Conservation (phyloP, 768 basidiomycete species). For the Kwoniella mangroviensis region DNA sequence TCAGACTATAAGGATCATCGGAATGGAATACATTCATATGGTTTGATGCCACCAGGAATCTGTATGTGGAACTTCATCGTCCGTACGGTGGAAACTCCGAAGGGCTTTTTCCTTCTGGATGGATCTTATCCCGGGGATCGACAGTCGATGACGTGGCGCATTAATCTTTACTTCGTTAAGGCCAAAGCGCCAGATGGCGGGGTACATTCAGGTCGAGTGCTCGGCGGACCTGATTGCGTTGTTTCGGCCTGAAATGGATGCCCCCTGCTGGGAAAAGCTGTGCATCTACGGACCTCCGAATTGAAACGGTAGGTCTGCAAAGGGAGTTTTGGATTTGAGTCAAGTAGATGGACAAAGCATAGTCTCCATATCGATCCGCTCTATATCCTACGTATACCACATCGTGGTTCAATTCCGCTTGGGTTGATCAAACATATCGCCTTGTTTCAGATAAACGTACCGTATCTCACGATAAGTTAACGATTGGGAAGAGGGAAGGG, state of each 20-base stretch:
- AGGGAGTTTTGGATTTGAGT: neutral
- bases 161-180: neutral
- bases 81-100: too few relatives aligned
- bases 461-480: neutral
- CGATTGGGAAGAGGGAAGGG: too few relatives aligned
- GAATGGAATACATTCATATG: neutral
- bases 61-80: too few relatives aligned
- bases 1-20: too few relatives aligned
- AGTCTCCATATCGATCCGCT: neutral
- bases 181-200: neutral
- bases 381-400: neutral
- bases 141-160: neutral
- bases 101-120: too few relatives aligned
- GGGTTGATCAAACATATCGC: neutral
- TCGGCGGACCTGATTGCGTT: neutral
- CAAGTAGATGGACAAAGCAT: too few relatives aligned
- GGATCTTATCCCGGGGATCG: neutral
- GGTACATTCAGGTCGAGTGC: neutral
- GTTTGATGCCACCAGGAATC: constrained; percentile 9
- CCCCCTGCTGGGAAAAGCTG: neutral
- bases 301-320: neutral
- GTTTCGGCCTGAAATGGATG: neutral
- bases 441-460: neutral
- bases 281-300: neutral
- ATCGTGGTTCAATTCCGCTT: neutral